Percentiles rank a stretch among this genome's conserved stretches.
phyloP scores from a whole-genome alignment of 345 rosid genomes.

The Populus deltoides region DNA sequence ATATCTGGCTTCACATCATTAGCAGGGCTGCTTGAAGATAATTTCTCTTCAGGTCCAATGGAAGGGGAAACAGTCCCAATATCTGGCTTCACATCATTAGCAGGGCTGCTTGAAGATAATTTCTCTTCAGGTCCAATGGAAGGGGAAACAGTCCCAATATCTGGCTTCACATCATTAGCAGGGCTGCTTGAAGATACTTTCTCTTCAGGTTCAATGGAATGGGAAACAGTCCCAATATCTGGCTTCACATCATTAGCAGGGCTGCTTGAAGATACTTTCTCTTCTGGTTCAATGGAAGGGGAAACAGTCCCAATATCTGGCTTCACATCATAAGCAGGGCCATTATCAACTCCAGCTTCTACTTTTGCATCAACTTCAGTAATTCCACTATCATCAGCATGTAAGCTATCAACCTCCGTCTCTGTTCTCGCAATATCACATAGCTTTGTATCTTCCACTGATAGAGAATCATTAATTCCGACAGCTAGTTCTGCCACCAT shows the following conservation, averaged over 20 bases:
- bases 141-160: no score
- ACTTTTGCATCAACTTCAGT: slow-evolving; percentile 1
- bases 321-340: slow-evolving; percentile 4
- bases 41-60: no score
- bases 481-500: slow-evolving; percentile 12
- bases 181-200: no score
- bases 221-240: no score
- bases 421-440: slow-evolving; percentile 7
- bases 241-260: no score
- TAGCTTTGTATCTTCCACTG: background rate
- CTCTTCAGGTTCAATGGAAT: no score
- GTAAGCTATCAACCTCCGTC: slow-evolving; percentile 10
- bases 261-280: slow-evolving; percentile 3
- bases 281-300: slow-evolving; percentile 11
- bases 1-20: slow-evolving; percentile 6
- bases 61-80: no score
- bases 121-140: no score
- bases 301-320: slow-evolving; percentile 15
- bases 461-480: slow-evolving; percentile 8
- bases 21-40: background rate
- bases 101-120: no score
- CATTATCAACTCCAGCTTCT: slow-evolving; percentile 20
- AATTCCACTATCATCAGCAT: slow-evolving; percentile 5
- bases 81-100: no score
- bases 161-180: no score